These are phyloP conservation scores for Kurtzmaniella quercitrusa DNA, from an alignment of 1,139 yeast genomes.

Conservation along the genomic window DNA sequence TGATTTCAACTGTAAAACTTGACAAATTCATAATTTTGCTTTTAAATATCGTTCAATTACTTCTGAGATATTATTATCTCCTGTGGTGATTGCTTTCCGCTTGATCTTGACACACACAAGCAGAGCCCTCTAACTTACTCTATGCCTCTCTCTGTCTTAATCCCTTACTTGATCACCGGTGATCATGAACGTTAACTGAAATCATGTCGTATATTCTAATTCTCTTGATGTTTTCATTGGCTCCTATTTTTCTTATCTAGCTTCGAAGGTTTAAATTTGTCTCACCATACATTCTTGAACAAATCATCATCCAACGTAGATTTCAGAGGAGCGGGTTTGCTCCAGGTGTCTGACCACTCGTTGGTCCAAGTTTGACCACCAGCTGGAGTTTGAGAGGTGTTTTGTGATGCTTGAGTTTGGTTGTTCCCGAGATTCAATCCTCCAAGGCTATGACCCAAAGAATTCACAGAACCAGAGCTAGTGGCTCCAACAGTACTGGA, in stretches of 20 bases:
- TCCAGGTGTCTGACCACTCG: conserved; percentile 34
- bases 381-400: conserved; percentile 7
- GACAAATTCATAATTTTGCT: too few species aligned
- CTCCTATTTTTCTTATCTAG: not conserved
- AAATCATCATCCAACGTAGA: conserved; percentile 39
- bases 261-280: too few species aligned
- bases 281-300: conserved; percentile 56
- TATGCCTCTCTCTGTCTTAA: not conserved
- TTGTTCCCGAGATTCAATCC: conserved; percentile 26
- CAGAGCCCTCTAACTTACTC: not conserved
- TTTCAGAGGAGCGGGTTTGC: conserved; percentile 13
- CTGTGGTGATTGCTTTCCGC: too few species aligned
- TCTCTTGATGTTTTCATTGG: not conserved
- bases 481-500: not conserved
- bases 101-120: too few species aligned
- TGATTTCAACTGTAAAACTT: too few species aligned
- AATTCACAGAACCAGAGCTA: not conserved
- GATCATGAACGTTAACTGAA: too few species aligned
- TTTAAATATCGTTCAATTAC: too few species aligned
- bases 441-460: conserved; percentile 22
- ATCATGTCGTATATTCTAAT: too few species aligned
- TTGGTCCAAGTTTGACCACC: conserved; percentile 25
- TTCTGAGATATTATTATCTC: too few species aligned
- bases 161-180: not conserved
- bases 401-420: not conserved